Conservation (phyloP, 2,329 filamentous ascomycete species). For the Neoscytalidium dimidiatum region DNA sequence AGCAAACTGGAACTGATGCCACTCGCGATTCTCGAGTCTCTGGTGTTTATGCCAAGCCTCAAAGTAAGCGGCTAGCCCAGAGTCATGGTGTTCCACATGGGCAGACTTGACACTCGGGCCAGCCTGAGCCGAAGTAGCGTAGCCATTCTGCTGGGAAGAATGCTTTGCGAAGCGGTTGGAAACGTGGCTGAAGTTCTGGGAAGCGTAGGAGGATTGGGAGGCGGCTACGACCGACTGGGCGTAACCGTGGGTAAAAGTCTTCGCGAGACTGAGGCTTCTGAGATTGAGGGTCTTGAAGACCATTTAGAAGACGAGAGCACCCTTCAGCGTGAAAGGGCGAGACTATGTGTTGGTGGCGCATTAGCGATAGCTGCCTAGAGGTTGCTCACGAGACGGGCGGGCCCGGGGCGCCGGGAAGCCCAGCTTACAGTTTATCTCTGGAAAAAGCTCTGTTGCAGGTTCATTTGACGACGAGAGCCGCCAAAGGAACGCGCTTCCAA, state of each 20-base stretch:
- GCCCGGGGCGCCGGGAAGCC: background rate
- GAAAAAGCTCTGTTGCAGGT: conserved; percentile 76
- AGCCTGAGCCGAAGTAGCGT: conserved; percentile 55
- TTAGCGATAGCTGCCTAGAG: conserved; percentile 19
- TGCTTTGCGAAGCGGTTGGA: conserved; percentile 48
- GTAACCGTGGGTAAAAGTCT: conserved; percentile 97
- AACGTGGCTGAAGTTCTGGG: conserved; percentile 55
- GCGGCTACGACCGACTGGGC: conserved; percentile 96
- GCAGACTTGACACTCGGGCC: conserved; percentile 35
- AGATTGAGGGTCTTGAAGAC: conserved; percentile 72
- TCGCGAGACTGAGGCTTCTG: conserved; percentile 96
- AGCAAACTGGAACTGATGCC: conserved; percentile 88
- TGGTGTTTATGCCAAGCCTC: conserved; percentile 84
- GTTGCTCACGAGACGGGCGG: conserved; percentile 1
- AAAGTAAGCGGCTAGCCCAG: conserved; percentile 83
- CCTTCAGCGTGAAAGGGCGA: conserved; percentile 60
- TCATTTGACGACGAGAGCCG: conserved; percentile 95
- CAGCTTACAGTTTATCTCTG: conserved; percentile 65
- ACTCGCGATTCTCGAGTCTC: conserved; percentile 74
- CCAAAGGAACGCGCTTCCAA: conserved; percentile 81
- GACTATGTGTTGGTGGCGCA: conserved; percentile 34
- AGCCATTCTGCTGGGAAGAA: conserved; percentile 72
- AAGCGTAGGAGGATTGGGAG: conserved; percentile 79
- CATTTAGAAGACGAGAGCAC: conserved; percentile 81
- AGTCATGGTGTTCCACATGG: conserved; percentile 39